Base-by-base conservation (phyloP, 1,284 basidiomycete species). In the Wallemia hederae region DNA sequence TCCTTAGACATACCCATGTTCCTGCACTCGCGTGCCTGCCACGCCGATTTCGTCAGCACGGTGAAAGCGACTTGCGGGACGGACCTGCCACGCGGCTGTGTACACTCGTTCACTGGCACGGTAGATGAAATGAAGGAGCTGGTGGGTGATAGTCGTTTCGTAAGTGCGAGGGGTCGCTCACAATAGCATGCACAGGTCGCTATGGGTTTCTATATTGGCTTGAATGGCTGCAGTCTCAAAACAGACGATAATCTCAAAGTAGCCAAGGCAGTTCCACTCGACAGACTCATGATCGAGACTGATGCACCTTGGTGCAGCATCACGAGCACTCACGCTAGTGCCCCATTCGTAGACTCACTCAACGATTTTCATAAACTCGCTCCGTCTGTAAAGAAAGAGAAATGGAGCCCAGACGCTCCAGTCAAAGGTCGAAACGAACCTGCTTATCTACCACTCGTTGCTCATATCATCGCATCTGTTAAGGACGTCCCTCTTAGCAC, bases 401-500 rank as follows among this genome's bases (percentile, higher is more conserved):
- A 77, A 3, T 84, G 81, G 67, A 73, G 74, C 2, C 66, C 69
- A 11, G 81, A 80, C 0, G 76, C 76, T 65, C 74, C 80, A 0
- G 80, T 89, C 58, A 90, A 91, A 69, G 83, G 85, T 0, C 73
- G 88, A 22, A 87, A 85, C 66, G 89, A 91, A 67, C 85, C 88
- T 0, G 39, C 14, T 49, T 49, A 17, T 49, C 11, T 22, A 5
- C 39, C 39, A 5, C 14, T 22, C n/a, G 22, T 49, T n/a, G 39
- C 39, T 17, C 39, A 49, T 22, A 7, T 49, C 39, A 49, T 49
- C 3, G 39, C 39, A 11, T 49, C 9, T 22, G 39, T n/a, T 7
- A 49, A 49, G n/a, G n/a, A 49, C 3, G 5, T 49, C 3, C 39
- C 39, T 17, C 19, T 49, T 7, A 3, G 22, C 22, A 49, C 19